Conservation (phyloP, 345 rosid genomes). For the Brassica incana region DNA sequence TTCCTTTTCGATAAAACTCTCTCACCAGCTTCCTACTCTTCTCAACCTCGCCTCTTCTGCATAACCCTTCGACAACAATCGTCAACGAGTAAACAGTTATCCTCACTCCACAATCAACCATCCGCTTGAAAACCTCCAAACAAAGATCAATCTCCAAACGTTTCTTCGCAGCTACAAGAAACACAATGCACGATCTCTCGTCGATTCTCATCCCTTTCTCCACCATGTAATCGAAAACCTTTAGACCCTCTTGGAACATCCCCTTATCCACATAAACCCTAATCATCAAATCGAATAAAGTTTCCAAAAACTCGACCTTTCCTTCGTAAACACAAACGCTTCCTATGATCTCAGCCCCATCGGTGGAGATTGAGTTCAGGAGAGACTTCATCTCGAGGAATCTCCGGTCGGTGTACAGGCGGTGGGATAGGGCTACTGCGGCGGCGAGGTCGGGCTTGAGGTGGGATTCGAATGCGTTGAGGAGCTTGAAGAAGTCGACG, state of each 20-base stretch:
- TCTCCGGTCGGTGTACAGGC: slow-evolving; percentile 49
- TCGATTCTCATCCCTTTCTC: slow-evolving; percentile 51
- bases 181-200: slow-evolving; percentile 75
- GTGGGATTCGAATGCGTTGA: slow-evolving; percentile 41
- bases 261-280: slow-evolving; percentile 66
- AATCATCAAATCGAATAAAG: slow-evolving; percentile 60
- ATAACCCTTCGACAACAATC: slow-evolving; percentile 62
- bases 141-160: slow-evolving; percentile 47
- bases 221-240: slow-evolving; percentile 64
- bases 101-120: slow-evolving; percentile 54
- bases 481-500: slow-evolving; percentile 56
- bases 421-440: slow-evolving; percentile 45
- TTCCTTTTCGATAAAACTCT: slow-evolving; percentile 51
- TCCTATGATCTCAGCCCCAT: neutral
- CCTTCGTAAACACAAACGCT: slow-evolving; percentile 32
- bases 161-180: slow-evolving; percentile 64
- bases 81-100: slow-evolving; percentile 67
- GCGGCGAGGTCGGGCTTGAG: slow-evolving; percentile 54
- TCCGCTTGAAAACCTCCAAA: slow-evolving; percentile 53
- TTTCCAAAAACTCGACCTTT: slow-evolving; percentile 45
- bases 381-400: slow-evolving; percentile 54
- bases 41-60: slow-evolving; percentile 59
- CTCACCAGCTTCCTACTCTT: slow-evolving; percentile 53
- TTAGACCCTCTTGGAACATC: slow-evolving; percentile 55
- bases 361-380: slow-evolving; percentile 41